Evolutionary conservation across 768 basidiomycete species (phyloP), one percentile per base, ranked within the genome.

Genomic region (Myochromella boudieri): DNA sequence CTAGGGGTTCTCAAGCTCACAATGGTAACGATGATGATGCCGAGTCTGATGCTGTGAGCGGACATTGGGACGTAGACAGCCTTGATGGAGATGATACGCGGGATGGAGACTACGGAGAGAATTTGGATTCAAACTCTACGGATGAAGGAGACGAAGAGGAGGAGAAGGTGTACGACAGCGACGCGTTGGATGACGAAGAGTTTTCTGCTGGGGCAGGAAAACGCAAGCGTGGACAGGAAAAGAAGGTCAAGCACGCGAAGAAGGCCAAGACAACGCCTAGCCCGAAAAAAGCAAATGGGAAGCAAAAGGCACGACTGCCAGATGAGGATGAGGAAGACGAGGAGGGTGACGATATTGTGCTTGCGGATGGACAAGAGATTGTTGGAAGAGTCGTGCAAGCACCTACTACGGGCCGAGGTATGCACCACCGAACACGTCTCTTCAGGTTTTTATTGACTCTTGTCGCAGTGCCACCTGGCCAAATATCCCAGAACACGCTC

Each of bases 401-500:
- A 10, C 91, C 91, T 0, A 91, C 75, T 55, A 82, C 82, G 0
- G 93, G 93, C n/a, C 77, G 77, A 68, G 89, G 90, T 87, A 44
- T 36, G 74, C 66, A 3, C 11, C 12, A 31, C 1, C 8, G 28
- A 29, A 8, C 28, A 29, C 29, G 9, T 26, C 22, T 17, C 22
- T 9, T 21, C 14, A 12, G 12, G 27, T 36, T 6, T 12, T 46
- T 29, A 44, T 18, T 26, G 7, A 12, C 39, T 21, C 41, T 24
- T 53, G 15, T 17, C 37, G 25, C 52, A 89, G 93, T 91, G 0
- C 86, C 91, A 0, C 78, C 91, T 9, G 94, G 93, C 8, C 82
- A 83, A 63, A 81, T 97, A 59, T 95, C 93, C 1, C 74, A 83
- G 56, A 95, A 97, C 54, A 91, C 87, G 3, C 64, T 97, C 27